Evolutionary conservation across 805 yeast species (phyloP), one percentile per base, ranked within the genome.

Genomic region (Isabelozyma pseudorhagii): DNA sequence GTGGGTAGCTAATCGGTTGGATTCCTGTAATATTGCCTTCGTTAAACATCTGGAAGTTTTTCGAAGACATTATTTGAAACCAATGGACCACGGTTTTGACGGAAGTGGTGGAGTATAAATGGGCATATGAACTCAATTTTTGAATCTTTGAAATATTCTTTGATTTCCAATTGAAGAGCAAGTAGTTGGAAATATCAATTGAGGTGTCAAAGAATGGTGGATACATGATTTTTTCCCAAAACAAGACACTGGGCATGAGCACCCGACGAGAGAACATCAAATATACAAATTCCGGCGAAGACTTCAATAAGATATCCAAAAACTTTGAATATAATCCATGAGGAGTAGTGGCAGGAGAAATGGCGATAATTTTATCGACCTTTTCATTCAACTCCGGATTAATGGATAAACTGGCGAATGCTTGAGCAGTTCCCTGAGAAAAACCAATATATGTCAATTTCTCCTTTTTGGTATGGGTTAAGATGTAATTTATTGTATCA

Each of bases 81-180:
- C 97, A 90, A 67, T 90, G 97, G n/a, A 91, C 97, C 42, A 90
- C 91, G 8, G 88, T 81, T 66, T 92, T 93, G 25, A 92, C 98
- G 2, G 92, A 83, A 0, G 98, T 90, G 18, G 96, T 87, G 1
- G 97, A 88, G 69, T 92, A 93, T 48, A 93, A 73, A 64, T 94
- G 97, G 14, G 89, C 82, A 66, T 89, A 93, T 13, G 89, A 80
- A n/a, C 88, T 78, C 44, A 83, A 69, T 62, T 92, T 93, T 66
- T 92, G 97, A 40, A 81, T 68, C 50, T 78, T 74, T 34, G 82
- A 70, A 55, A 94, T 93, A 67, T 93, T 89, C 5, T 54, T 41
- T 7, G 92, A 80, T 45, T 73, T 75, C 99, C 99, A 93, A 61
- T 85, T 80, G 67, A 93, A 93, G 46, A 93, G 71, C 39, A 84